Base-by-base conservation (phyloP, 208 protist species). In the Acanthamoeba polyphaga region DNA sequence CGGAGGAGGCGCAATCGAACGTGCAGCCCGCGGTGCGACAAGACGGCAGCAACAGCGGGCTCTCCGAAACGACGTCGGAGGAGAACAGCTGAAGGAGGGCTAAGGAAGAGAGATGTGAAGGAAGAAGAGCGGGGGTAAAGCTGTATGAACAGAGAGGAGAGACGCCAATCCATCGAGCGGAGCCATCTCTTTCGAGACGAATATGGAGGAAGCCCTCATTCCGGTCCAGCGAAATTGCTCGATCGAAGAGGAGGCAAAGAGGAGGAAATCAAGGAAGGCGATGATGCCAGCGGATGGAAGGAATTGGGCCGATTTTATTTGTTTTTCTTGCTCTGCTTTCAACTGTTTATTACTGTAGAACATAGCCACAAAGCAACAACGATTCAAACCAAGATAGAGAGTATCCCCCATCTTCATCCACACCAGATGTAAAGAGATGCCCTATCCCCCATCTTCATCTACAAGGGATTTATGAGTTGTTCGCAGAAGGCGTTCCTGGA, bases 261-360 rank as follows among this genome's bases (percentile, higher is more conserved):
- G 68, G 68, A 32, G 32, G n/a, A 32, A 43, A 32, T 76, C 68
- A 78, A 78, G 34, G 32, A 78, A 17, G 34, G n/a, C 64, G 64
- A 72, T 32, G 27, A 29, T 29, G 27, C n/a, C 64, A 4, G 64
- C 68, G 24, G 13, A 49, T 80, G 34, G 72, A n/a, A 29, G 72
- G 43, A 80, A 80, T 51, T 13, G 15, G 34, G 34, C 29, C 72
- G 34, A 51, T 80, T 80, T 80, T 80, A 38, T 80, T 38, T 80
- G 72, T 80, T 38, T 29, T 80, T 80, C 24, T 80, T 80, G 34
- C 43, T 80, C 43, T 80, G 34, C 43, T 80, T 80, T 80, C 43
- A 38, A 13, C 43, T 49, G 29, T 80, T 80, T 49, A 51, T 80
- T 29, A 43, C 22, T 49, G 34, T 49, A 38, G 29, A 38, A 80